These are phyloP conservation scores for Fusarium phyllophilum DNA, from an alignment of 2,329 filamentous ascomycete species.

Conservation along the genomic window DNA sequence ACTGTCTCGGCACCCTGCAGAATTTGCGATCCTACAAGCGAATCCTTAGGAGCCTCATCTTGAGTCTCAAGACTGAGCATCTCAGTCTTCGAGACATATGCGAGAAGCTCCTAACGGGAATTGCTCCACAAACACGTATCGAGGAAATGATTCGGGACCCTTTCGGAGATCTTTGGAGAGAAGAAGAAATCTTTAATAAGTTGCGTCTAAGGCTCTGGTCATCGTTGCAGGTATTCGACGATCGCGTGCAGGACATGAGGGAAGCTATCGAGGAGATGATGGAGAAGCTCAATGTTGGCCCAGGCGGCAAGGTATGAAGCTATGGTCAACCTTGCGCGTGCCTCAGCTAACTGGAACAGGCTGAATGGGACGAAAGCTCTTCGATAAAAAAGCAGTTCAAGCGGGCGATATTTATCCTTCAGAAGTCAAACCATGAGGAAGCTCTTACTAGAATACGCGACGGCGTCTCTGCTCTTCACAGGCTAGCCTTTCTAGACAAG, in stretches of 20 bases:
- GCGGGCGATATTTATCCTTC: neutral
- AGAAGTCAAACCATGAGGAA: neutral
- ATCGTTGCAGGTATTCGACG: neutral
- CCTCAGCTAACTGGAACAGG: neutral
- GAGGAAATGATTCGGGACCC: slow-evolving; percentile 1
- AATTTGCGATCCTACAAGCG: neutral
- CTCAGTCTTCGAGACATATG: neutral
- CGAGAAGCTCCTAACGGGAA: neutral
- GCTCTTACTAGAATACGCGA: neutral
- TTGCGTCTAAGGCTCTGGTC: neutral
- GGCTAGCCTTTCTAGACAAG: neutral
- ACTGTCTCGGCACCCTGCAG: neutral
- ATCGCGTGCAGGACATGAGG: neutral
- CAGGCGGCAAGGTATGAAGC: neutral
- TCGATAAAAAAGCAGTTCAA: neutral
- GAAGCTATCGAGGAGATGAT: neutral
- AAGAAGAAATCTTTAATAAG: neutral
- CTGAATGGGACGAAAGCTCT: fast-evolving
- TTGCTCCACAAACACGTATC: neutral
- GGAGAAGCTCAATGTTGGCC: neutral
- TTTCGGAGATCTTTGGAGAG: neutral
- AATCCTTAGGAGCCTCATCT: neutral
- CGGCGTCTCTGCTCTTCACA: neutral
- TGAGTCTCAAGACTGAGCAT: neutral
- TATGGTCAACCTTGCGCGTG: too few relatives aligned